Evolutionary conservation across 73 alveolate genomes (phyloP), one percentile per base, ranked within the genome.

Genomic region (Symbiodinium pilosum): DNA sequence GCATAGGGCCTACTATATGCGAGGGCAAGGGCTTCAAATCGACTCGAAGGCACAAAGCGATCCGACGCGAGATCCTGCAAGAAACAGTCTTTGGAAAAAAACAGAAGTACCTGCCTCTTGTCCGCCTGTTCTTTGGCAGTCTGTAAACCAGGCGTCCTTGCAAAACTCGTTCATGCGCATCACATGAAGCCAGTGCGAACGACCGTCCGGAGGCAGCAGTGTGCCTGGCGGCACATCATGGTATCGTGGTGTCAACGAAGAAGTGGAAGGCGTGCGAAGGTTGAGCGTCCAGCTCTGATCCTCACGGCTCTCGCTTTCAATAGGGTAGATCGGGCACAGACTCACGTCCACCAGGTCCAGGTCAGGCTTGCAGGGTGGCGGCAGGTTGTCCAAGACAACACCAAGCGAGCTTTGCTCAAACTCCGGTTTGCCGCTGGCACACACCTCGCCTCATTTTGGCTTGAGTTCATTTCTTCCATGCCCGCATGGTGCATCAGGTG

Each of bases 351-450:
- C 81, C 38, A 64, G 81, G 38, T 64, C 81, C 12, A 28, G 12
- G 38, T 64, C 81, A 38, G 81, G 81, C 41, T 64, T 64, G 81
- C 81, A 64, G 9, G 81, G 81, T 64, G 81, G 81, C 39, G 81
- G 81, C 38, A 64, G 81, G 16, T 34, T 14, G 34, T 34, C 30
- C 20, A 64, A 28, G 59, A 47, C 59, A n/a, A n/a, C n/a, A n/a
- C n/a, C n/a, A n/a, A n/a, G n/a, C n/a, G n/a, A n/a, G n/a, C n/a
- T n/a, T n/a, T 64, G 38, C 18, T 28, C 38, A 9, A 28, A 28
- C 20, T 64, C 81, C 39, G 81, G 81, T 28, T 64, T 64, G 39
- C 81, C 81, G 24, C 39, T 64, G 34, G 81, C 81, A 9, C 20
- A 24, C 81, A 64, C 81, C 21, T 64, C 38, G 81, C 81, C 81